Conservation (phyloP, 2,329 filamentous ascomycete species). For the Aschersonia sp. region DNA sequence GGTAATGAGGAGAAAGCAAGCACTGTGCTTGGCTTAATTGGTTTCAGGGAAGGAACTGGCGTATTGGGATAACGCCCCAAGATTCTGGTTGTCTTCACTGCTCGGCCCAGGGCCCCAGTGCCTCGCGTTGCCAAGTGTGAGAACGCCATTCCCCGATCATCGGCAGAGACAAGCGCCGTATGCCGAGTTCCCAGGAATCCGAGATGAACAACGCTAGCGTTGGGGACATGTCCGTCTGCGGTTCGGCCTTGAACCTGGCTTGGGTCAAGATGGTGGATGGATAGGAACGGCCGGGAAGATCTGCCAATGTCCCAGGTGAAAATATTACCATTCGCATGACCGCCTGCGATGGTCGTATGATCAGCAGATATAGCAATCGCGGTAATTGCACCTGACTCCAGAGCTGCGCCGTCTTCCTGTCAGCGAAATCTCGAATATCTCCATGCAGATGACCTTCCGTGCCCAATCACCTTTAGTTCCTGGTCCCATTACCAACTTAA, state of each 20-base stretch:
- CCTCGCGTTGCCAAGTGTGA: slow-evolving; percentile 90
- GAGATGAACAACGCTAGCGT: slow-evolving; percentile 71
- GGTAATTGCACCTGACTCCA: slow-evolving; percentile 81
- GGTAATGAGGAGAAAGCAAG: slow-evolving; percentile 83
- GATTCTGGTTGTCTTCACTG: slow-evolving; percentile 80
- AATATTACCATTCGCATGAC: slow-evolving; percentile 79
- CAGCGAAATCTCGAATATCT: too few relatives aligned
- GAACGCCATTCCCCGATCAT: slow-evolving; percentile 94
- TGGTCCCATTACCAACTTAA: slow-evolving; percentile 86
- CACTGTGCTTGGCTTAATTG: slow-evolving; percentile 84
- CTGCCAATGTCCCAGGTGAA: slow-evolving; percentile 92
- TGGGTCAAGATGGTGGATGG: slow-evolving; percentile 65
- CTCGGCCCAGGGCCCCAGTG: slow-evolving; percentile 70
- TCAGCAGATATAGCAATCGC: slow-evolving; percentile 85
- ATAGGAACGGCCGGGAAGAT: slow-evolving; percentile 74
- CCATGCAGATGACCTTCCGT: too few relatives aligned
- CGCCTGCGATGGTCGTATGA: slow-evolving; percentile 79
- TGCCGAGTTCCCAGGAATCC: slow-evolving; percentile 89
- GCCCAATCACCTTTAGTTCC: slow-evolving; percentile 62
- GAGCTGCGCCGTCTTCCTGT: slow-evolving; percentile 35
- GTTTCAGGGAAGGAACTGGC: slow-evolving; percentile 44
- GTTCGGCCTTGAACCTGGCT: slow-evolving; percentile 48
- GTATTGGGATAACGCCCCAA: slow-evolving; percentile 78
- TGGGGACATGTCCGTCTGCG: slow-evolving; percentile 70
- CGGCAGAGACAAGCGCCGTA: slow-evolving; percentile 88